phyloP scores from a whole-genome alignment of 495 filamentous ascomycete species.

The Penicillium subrubescens region DNA sequence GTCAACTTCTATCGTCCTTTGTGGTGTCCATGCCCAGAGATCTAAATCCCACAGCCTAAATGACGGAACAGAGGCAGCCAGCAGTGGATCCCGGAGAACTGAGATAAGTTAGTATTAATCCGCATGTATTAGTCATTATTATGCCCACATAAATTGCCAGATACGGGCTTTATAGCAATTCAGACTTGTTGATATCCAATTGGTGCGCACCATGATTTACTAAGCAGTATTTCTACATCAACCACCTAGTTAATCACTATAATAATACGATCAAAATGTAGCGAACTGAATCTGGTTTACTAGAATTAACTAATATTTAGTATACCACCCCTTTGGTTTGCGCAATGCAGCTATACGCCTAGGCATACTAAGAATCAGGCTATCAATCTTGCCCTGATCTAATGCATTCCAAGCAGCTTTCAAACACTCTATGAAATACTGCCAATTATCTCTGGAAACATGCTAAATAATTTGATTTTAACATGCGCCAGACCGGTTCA shows the following conservation, averaged over 20 bases:
- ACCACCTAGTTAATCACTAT: background rate
- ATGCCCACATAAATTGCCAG: too few species aligned
- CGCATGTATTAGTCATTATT: too few species aligned
- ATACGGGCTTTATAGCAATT: too few species aligned
- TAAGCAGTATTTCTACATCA: background rate
- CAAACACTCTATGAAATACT: background rate
- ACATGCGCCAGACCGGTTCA: background rate
- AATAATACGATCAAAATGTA: background rate
- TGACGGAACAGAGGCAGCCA: too few species aligned
- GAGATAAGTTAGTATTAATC: too few species aligned
- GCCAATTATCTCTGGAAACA: background rate
- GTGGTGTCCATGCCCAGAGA: too few species aligned
- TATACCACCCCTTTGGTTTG: background rate
- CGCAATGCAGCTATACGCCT: background rate
- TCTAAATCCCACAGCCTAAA: too few species aligned
- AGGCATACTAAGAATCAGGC: background rate
- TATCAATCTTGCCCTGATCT: background rate
- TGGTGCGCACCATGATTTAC: too few species aligned
- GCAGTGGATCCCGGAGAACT: too few species aligned
- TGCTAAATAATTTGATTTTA: background rate
- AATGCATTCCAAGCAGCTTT: background rate
- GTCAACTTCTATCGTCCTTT: too few species aligned
- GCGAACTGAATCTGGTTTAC: background rate
- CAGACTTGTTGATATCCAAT: too few species aligned
- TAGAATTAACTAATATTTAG: background rate